A percentile compares a stretch with the other conserved stretches of the same genome.
These are phyloP conservation scores for Trichoderma gracile DNA, from an alignment of 2,329 filamentous ascomycete species.

Conservation along the genomic window DNA sequence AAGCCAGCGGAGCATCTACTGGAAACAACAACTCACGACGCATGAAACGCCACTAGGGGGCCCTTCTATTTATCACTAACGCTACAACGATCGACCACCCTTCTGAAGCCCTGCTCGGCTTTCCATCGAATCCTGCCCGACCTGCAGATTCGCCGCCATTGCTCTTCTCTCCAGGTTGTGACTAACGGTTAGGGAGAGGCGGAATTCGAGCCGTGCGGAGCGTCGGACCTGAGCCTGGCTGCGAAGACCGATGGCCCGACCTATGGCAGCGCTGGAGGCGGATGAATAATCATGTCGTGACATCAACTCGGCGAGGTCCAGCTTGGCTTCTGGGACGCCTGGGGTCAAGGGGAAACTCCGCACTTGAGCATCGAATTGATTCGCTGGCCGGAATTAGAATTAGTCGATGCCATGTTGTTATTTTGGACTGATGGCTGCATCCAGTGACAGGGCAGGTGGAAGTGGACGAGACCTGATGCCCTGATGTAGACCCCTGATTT, in stretches of 20 bases:
- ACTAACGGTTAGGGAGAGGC: conserved; percentile 4
- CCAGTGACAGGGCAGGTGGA: background rate
- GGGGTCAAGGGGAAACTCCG: conserved; percentile 13
- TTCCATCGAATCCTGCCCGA: background rate
- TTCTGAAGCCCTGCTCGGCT: background rate
- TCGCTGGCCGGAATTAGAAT: background rate
- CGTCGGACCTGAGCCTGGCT: conserved; percentile 7
- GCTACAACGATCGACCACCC: background rate
- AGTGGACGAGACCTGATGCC: background rate
- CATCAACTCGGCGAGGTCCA: conserved; percentile 9
- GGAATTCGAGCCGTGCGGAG: conserved; percentile 20
- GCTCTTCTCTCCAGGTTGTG: background rate
- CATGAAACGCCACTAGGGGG: conserved; percentile 14
- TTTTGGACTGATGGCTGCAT: background rate
- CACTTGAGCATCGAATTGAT: background rate
- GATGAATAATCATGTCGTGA: conserved; percentile 21
- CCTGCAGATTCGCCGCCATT: background rate
- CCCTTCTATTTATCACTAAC: conserved; percentile 1
- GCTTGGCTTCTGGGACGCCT: background rate
- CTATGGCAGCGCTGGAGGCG: background rate
- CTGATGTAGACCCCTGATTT: no score
- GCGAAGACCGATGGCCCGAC: conserved; percentile 22
- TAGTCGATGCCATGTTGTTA: background rate
- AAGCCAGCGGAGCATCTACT: background rate
- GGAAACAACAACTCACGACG: conserved; percentile 3